phyloP scores from a whole-genome alignment of 495 filamentous ascomycete genomes.

The Hypoxylon crocopeplum region DNA sequence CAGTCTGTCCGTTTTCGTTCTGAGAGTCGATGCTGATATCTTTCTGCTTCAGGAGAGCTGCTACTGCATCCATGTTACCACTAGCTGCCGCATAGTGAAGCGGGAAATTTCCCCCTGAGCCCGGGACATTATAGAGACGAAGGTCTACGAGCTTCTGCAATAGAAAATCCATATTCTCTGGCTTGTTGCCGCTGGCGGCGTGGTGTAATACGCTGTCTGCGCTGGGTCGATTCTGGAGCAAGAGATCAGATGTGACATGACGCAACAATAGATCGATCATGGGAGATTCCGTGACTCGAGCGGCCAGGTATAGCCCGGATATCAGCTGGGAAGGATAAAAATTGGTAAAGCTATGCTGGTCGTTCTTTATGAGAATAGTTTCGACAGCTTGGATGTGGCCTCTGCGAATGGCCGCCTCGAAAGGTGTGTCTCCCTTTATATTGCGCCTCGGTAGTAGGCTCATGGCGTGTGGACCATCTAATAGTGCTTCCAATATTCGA shows the following conservation, averaged over 20 bases:
- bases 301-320: slow-evolving; percentile 18
- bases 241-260: slow-evolving; percentile 2
- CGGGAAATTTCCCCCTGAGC: slow-evolving; percentile 5
- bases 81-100: slow-evolving; percentile 27
- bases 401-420: slow-evolving; percentile 26
- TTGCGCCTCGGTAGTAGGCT: slow-evolving; percentile 12
- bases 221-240: neutral
- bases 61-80: slow-evolving; percentile 22
- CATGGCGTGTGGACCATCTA: slow-evolving; percentile 19
- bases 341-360: slow-evolving; percentile 4
- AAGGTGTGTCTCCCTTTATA: slow-evolving; percentile 23
- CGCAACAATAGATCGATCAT: slow-evolving; percentile 15
- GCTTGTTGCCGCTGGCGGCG: slow-evolving; percentile 21
- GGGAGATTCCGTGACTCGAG: slow-evolving; percentile 2
- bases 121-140: slow-evolving; percentile 6
- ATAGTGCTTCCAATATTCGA: slow-evolving; percentile 23
- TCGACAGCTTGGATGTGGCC: slow-evolving; percentile 32
- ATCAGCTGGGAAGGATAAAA: slow-evolving; percentile 17
- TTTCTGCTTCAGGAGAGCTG: slow-evolving; percentile 7
- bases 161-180: slow-evolving; percentile 24
- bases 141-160: slow-evolving; percentile 16
- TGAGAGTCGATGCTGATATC: slow-evolving; percentile 10
- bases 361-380: slow-evolving; percentile 20
- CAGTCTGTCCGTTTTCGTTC: slow-evolving; percentile 16
- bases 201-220: slow-evolving; percentile 13